Evolutionary conservation across 2,329 filamentous ascomycete species (phyloP), one percentile per base, ranked within the genome.

Genomic region (Ceratocystis diversiconidia): DNA sequence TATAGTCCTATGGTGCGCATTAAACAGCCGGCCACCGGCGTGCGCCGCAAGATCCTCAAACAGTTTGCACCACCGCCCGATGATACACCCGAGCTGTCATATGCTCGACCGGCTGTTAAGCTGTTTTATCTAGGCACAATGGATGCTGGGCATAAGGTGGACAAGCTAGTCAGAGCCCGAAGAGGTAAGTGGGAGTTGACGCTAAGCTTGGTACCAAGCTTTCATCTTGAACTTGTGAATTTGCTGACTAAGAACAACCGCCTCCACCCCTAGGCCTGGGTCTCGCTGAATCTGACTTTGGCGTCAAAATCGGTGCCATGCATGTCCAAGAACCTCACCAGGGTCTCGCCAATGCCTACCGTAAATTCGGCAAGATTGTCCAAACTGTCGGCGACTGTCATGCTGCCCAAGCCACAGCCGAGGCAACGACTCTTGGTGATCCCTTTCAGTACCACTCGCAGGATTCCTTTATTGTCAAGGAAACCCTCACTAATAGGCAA

Each of bases 61-160:
- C 94, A 99, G 75, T 99, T 99, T 76, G 92, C 94, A 46, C 94
- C 94, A 41, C 94, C 94, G 0, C 92, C 94, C 12, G 94, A 99
- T 75, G 94, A 99, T 74, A 97, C 94, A 0, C 92, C 92, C 8
- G 94, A 99, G 77, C 80, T 99, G 65, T 87, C 92, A 69, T 87
- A 94, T 71, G 91, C 92, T 22, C 84, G 94, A 64, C 94, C 94
- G 0, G 81, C 90, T 55, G 94, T 97, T 46, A 99, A 99, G 78
- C 82, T 92, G 61, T 97, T 99, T 74, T 99, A 99, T 73, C 79
- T 99, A 25, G 90, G 90, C 22, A 87, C 90, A 5, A 95, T 99
- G 90, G 94, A 97, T 73, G 85, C 90, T n/a, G 90, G 91, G 55
- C 94, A 99, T 76, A 97, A 96, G 76, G 85, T 99, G 41, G 94